Conservation (phyloP, 768 basidiomycete genomes). For the Xerocomellus dryophilus region DNA sequence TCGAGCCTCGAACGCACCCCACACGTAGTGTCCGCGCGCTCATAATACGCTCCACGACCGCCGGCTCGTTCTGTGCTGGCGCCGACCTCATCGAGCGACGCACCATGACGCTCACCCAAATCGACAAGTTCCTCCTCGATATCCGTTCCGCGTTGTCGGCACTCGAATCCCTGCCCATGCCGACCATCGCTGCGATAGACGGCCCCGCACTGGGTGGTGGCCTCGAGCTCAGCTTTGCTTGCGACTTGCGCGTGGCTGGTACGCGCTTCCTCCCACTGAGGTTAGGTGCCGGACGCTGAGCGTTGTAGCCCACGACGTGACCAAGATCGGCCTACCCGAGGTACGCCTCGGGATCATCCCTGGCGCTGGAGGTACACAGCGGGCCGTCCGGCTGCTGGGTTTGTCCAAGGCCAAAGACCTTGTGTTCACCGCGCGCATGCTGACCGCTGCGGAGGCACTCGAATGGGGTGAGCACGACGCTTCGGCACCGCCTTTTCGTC, state of each 20-base stretch:
- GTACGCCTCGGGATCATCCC: conserved; percentile 80
- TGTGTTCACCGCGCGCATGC: conserved; percentile 74
- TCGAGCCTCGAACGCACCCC: not conserved
- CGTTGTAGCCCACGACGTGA: conserved; percentile 54
- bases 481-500: not conserved
- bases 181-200: conserved; percentile 90
- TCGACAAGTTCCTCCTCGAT: conserved; percentile 73
- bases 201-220: conserved; percentile 94
- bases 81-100: conserved; percentile 85
- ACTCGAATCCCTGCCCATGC: conserved; percentile 81
- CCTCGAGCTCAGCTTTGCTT: conserved; percentile 81
- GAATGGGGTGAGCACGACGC: conserved; percentile 54
- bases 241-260: conserved; percentile 91
- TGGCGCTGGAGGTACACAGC: conserved; percentile 87
- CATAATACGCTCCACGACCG: conserved; percentile 74
- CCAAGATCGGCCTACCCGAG: conserved; percentile 88
- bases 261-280: conserved; percentile 19
- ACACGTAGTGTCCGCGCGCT: conserved; percentile 65
- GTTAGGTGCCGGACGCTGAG: not conserved
- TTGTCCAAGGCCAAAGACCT: conserved; percentile 80
- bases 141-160: conserved; percentile 67
- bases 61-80: conserved; percentile 87
- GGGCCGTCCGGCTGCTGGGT: conserved; percentile 74
- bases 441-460: conserved; percentile 65
- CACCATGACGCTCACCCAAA: conserved; percentile 74